Conservation (phyloP, 179 eudicot genomes). For the Silene coronaria region DNA sequence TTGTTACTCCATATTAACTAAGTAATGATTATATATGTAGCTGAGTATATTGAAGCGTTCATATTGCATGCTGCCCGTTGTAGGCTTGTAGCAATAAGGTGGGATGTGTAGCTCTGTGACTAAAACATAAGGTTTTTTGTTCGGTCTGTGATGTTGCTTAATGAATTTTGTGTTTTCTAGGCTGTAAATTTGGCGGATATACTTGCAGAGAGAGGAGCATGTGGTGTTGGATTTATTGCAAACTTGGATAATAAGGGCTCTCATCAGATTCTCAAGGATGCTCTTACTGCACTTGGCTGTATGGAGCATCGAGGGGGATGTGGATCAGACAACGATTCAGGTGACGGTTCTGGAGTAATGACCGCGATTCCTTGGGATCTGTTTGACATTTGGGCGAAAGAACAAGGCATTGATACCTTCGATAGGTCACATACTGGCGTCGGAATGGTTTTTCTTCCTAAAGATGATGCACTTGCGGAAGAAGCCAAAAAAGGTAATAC, state of each 20-base stretch:
- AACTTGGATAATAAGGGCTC: conserved; percentile 85
- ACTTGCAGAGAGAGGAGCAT: conserved; percentile 84
- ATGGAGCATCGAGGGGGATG: conserved; percentile 99
- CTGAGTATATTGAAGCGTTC: no score
- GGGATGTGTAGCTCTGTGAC: not conserved
- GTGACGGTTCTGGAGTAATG: conserved; percentile 96
- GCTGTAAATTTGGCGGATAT: conserved; percentile 87
- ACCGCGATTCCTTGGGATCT: conserved; percentile 95
- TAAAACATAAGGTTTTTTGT: not conserved
- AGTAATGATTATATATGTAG: no score
- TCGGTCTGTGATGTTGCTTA: not conserved
- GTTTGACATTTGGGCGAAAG: conserved; percentile 73
- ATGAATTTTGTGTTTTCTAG: conserved; percentile 37
- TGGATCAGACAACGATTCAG: conserved; percentile 97
- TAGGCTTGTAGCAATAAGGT: not conserved
- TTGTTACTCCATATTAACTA: no score
- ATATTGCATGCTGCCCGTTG: not conserved
- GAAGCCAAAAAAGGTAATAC: conserved; percentile 73
- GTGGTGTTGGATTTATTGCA: conserved; percentile 98
- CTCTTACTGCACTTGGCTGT: conserved; percentile 95
- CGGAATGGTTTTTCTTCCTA: conserved; percentile 91
- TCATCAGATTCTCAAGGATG: conserved; percentile 74
- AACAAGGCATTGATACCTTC: conserved; percentile 68
- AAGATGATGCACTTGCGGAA: conserved; percentile 50
- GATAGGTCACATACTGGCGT: conserved; percentile 84